A percentile compares a stretch with the other conserved stretches of the same genome.
Conservation (phyloP, 2,329 filamentous ascomycete species). For the Fusarium heterosporum region DNA sequence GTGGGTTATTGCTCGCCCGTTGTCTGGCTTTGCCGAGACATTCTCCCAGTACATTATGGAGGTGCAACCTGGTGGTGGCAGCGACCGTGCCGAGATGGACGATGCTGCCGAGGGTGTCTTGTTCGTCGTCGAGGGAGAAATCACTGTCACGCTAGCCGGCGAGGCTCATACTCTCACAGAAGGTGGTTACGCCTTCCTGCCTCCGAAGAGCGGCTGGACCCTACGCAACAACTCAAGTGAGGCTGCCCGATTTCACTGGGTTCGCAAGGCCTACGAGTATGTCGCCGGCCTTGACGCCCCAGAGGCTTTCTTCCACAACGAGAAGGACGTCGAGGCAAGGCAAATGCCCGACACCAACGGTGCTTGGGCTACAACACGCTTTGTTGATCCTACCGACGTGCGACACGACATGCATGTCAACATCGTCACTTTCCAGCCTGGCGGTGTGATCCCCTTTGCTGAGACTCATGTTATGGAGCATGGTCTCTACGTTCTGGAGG, state of each 20-base stretch:
- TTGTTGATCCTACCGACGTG: constrained; percentile 20
- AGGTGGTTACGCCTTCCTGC: constrained; percentile 26
- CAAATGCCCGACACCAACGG: constrained; percentile 32
- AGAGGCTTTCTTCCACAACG: constrained; percentile 25
- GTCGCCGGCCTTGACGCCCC: constrained; percentile 24
- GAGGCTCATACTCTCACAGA: constrained; percentile 12
- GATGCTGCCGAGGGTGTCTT: constrained; percentile 27
- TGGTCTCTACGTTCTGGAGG: constrained; percentile 27
- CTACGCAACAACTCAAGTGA: constrained; percentile 26
- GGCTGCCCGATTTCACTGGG: constrained; percentile 27
- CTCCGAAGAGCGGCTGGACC: constrained; percentile 31
- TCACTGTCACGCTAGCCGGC: constrained; percentile 15
- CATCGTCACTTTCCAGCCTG: constrained; percentile 29
- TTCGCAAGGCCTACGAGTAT: constrained; percentile 29
- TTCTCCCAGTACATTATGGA: constrained; percentile 36
- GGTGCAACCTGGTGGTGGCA: constrained; percentile 24
- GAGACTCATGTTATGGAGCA: constrained; percentile 36
- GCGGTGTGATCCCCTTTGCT: constrained; percentile 26
- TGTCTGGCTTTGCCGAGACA: constrained; percentile 31
- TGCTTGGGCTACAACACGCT: constrained; percentile 29
- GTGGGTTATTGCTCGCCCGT: constrained; percentile 29
- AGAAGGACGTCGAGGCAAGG: constrained; percentile 19
- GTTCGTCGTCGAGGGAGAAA: constrained; percentile 29
- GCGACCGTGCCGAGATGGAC: constrained; percentile 28
- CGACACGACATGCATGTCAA: constrained; percentile 34